Conservation (phyloP, 805 yeast genomes). For the Cyberlindnera veronae region DNA sequence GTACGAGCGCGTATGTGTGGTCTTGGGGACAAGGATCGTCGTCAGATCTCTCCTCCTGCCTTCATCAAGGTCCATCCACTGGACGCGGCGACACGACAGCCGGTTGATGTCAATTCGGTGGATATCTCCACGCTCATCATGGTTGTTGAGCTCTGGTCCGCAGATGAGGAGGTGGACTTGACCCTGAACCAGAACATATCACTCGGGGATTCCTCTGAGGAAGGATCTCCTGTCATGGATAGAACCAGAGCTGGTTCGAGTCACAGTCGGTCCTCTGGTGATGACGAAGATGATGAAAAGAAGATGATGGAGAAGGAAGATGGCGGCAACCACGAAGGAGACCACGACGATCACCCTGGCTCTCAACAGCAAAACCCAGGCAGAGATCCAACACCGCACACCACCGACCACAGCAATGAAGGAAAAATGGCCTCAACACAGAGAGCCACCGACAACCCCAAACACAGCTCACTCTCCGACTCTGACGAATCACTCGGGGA, state of each 20-base stretch:
- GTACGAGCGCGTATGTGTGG: constrained; percentile 46
- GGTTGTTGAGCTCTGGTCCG: constrained; percentile 39
- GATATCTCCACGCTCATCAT: constrained; percentile 35
- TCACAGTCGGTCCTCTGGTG: neutral
- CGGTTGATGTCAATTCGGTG: constrained; percentile 26
- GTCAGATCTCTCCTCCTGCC: constrained; percentile 34
- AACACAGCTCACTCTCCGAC: constrained; percentile 5
- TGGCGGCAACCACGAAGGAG: too few species aligned
- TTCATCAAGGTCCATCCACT: constrained; percentile 25
- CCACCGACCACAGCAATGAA: too few species aligned
- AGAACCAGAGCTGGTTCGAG: neutral
- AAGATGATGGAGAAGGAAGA: neutral
- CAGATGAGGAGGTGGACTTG: constrained; percentile 28
- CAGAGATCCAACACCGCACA: too few species aligned
- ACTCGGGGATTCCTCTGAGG: neutral
- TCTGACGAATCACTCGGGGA: constrained; percentile 19
- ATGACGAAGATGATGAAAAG: constrained; percentile 1
- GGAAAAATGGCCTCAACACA: too few species aligned
- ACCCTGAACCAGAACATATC: constrained; percentile 21
- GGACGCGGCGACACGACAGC: constrained; percentile 24
- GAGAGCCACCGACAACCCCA: too few species aligned
- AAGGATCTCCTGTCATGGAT: too few species aligned
- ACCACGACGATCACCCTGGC: too few species aligned
- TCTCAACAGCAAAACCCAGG: too few species aligned
- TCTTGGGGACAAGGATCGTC: constrained; percentile 38